phyloP scores from a whole-genome alignment of 2,329 filamentous ascomycete genomes.

The Botrytis medusae region DNA sequence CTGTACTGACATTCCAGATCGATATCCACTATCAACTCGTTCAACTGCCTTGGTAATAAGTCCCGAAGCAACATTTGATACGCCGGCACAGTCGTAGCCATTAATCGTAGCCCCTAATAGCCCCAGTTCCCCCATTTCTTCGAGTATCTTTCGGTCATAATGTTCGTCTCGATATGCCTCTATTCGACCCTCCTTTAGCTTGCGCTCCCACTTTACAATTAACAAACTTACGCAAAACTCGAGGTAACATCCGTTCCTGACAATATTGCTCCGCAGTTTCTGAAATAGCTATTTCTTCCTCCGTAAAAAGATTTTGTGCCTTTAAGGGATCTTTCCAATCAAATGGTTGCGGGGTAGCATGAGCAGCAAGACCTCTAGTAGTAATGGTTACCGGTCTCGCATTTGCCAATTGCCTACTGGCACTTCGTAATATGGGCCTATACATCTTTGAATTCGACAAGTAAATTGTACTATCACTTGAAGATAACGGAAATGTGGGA shows the following conservation, averaged over 20 bases:
- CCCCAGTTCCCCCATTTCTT: conserved; percentile 92
- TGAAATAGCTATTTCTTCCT: conserved; percentile 86
- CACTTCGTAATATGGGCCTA: conserved; percentile 33
- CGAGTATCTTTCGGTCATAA: conserved; percentile 80
- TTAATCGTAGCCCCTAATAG: conserved; percentile 82
- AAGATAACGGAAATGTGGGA: background rate
- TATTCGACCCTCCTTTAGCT: conserved; percentile 40
- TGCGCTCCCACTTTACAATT: conserved; percentile 21
- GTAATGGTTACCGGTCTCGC: conserved; percentile 24
- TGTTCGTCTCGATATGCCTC: conserved; percentile 84
- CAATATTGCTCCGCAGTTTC: conserved; percentile 93
- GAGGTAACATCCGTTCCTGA: conserved; percentile 81
- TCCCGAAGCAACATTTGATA: conserved; percentile 83
- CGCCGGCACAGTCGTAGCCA: conserved; percentile 85
- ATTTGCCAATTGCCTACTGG: conserved; percentile 31
- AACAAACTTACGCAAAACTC: conserved; percentile 71
- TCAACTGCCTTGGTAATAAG: conserved; percentile 89
- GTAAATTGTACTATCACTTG: background rate
- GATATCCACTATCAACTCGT: conserved; percentile 86
- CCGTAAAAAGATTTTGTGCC: conserved; percentile 73
- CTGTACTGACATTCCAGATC: conserved; percentile 91
- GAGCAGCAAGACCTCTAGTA: conserved; percentile 35
- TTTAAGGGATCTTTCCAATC: conserved; percentile 91
- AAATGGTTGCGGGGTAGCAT: conserved; percentile 51
- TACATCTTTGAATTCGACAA: conserved; percentile 31